phyloP scores from a whole-genome alignment of 306 rosid genomes.

The Senna tora region DNA sequence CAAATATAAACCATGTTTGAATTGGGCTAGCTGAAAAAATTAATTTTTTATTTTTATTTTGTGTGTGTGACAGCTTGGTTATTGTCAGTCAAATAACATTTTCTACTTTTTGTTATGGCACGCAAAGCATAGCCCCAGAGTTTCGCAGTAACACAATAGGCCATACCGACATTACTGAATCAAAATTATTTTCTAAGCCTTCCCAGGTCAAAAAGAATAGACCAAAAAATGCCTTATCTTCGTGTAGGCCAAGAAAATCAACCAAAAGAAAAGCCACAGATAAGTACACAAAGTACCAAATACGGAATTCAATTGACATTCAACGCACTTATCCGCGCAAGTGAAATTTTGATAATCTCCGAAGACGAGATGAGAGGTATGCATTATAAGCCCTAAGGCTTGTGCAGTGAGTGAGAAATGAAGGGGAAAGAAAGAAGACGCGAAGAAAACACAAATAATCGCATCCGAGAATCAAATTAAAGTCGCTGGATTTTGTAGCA shows the following conservation, averaged over 20 bases:
- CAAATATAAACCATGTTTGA: too few relatives aligned
- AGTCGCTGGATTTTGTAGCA: too few relatives aligned
- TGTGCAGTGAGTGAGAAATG: neutral
- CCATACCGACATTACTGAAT: neutral
- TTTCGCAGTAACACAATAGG: neutral
- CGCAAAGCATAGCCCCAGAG: conserved; percentile 24
- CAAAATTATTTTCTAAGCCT: conserved; percentile 11
- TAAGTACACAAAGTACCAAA: neutral
- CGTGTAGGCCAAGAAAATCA: neutral
- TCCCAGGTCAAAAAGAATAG: neutral
- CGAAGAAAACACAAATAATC: neutral
- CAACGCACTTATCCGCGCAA: neutral
- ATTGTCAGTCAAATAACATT: neutral
- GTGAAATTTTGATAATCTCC: neutral
- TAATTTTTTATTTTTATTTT: too few relatives aligned
- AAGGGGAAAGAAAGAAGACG: neutral
- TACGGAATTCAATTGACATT: conserved; percentile 4
- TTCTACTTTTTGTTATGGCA: neutral
- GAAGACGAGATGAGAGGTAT: conserved; percentile 9
- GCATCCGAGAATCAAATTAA: neutral
- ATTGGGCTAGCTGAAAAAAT: too few relatives aligned
- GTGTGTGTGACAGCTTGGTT: too few relatives aligned
- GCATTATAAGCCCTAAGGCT: conserved; percentile 31
- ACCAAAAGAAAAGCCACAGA: conserved; percentile 3
- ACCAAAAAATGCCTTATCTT: neutral